Percentiles rank a stretch among this genome's conserved stretches.
Conservation (phyloP, 1,284 basidiomycete genomes). For the Laetiporus sulphureus region DNA sequence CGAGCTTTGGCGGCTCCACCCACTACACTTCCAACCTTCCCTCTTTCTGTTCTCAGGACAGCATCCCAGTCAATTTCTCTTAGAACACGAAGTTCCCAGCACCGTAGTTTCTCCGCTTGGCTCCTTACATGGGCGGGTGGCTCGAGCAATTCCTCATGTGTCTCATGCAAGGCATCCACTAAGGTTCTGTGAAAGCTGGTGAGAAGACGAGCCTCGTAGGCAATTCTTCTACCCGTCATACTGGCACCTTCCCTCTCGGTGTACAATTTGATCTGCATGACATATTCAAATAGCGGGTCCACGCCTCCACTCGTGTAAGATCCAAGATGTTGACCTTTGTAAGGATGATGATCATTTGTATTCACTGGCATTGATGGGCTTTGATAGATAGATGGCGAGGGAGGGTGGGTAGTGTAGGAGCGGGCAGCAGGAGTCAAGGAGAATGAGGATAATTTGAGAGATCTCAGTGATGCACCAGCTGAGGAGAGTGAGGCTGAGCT, state of each 20-base stretch:
- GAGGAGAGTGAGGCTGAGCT: conserved; percentile 5
- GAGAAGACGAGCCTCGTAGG: conserved; percentile 63
- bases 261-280: conserved; percentile 76
- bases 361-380: too few relatives aligned
- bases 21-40: conserved; percentile 35
- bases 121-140: conserved; percentile 57
- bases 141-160: conserved; percentile 62
- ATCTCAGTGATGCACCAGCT: conserved; percentile 88
- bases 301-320: conserved; percentile 42
- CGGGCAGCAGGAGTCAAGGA: conserved; percentile 85
- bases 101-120: conserved; percentile 46
- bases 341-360: conserved; percentile 70
- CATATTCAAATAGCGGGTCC: conserved; percentile 60
- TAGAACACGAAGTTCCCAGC: conserved; percentile 66
- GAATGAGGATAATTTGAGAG: conserved; percentile 77
- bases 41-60: conserved; percentile 39
- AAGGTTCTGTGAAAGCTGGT: conserved; percentile 52
- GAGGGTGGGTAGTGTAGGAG: conserved; percentile 60
- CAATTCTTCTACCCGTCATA: conserved; percentile 27
- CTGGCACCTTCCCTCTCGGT: conserved; percentile 35
- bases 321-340: conserved; percentile 72
- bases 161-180: conserved; percentile 58
- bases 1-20: conserved; percentile 34
- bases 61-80: conserved; percentile 68
- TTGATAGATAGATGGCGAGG: conserved; percentile 41